phyloP scores from a whole-genome alignment of 768 basidiomycete species.

The Trametes elegans region DNA sequence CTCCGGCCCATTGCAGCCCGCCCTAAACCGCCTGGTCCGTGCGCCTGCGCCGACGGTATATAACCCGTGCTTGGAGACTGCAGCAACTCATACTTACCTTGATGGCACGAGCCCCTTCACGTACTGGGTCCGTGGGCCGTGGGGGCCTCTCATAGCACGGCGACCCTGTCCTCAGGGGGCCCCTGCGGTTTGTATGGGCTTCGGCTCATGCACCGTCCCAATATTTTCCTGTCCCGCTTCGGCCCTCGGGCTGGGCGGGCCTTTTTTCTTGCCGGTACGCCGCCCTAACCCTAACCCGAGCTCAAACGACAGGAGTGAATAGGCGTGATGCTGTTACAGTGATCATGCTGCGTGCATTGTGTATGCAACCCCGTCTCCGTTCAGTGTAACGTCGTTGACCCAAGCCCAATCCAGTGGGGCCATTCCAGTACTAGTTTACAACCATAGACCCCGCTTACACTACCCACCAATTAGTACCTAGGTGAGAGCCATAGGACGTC shows the following conservation, averaged over 20 bases:
- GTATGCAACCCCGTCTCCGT: too few species aligned
- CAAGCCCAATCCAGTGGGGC: too few species aligned
- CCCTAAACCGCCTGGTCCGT: slow-evolving; percentile 23
- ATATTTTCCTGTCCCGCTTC: slow-evolving; percentile 45
- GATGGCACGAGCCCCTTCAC: slow-evolving; percentile 37
- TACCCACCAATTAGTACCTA: too few species aligned
- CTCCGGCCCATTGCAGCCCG: background rate
- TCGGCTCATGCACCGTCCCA: slow-evolving; percentile 44
- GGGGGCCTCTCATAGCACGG: slow-evolving; percentile 49
- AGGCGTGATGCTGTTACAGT: too few species aligned
- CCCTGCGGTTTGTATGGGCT: slow-evolving; percentile 44
- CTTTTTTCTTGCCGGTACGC: slow-evolving; percentile 25
- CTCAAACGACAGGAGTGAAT: too few species aligned
- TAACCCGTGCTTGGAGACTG: background rate
- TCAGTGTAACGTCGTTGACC: too few species aligned
- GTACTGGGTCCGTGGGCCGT: slow-evolving; percentile 33
- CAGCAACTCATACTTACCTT: slow-evolving; percentile 34
- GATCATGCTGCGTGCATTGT: too few species aligned
- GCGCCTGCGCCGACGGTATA: slow-evolving; percentile 5
- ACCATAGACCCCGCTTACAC: too few species aligned
- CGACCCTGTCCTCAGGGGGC: slow-evolving; percentile 53
- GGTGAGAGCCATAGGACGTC: too few species aligned
- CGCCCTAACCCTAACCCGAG: slow-evolving; percentile 1
- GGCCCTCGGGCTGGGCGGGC: slow-evolving; percentile 55
- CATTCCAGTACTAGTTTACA: too few species aligned